These are phyloP conservation scores for Botrytis fragariae DNA, from an alignment of 2,329 filamentous ascomycete species.

Conservation along the genomic window DNA sequence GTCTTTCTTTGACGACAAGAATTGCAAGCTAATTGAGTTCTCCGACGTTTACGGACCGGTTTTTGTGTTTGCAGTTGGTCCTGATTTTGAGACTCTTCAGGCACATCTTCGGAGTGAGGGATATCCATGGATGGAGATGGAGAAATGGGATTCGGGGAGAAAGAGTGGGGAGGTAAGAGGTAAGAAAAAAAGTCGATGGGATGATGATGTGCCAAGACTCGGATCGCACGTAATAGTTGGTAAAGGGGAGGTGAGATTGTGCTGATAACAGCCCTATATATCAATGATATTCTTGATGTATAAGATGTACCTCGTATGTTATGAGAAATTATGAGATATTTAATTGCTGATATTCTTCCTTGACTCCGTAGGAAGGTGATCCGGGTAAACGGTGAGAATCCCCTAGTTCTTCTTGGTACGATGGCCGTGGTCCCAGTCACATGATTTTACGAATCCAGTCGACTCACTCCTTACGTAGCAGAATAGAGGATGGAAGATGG, in stretches of 20 bases:
- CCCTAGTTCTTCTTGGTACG: background rate
- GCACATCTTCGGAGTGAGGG: background rate
- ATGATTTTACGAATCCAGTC: background rate
- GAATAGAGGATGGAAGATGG: too few relatives aligned
- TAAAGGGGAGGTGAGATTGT: background rate
- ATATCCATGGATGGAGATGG: constrained; percentile 2
- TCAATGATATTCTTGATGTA: background rate
- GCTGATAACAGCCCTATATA: background rate
- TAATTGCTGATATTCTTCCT: background rate
- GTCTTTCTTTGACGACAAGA: constrained; percentile 24
- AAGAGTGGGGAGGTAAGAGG: background rate
- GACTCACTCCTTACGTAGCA: background rate
- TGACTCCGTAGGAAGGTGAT: background rate
- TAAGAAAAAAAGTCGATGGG: background rate
- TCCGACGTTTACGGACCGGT: constrained; percentile 22
- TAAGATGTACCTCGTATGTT: background rate
- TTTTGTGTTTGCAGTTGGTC: background rate
- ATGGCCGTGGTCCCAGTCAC: background rate
- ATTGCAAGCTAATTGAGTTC: constrained; percentile 24
- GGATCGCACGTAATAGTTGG: background rate
- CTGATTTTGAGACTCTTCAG: background rate
- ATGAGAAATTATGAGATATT: background rate
- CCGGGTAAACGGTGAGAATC: background rate
- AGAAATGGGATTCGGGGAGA: background rate
- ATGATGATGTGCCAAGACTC: background rate